Evolutionary conservation across 73 alveolate species (phyloP), one percentile per base, ranked within the genome.

Genomic region (Effrenium voratum): DNA sequence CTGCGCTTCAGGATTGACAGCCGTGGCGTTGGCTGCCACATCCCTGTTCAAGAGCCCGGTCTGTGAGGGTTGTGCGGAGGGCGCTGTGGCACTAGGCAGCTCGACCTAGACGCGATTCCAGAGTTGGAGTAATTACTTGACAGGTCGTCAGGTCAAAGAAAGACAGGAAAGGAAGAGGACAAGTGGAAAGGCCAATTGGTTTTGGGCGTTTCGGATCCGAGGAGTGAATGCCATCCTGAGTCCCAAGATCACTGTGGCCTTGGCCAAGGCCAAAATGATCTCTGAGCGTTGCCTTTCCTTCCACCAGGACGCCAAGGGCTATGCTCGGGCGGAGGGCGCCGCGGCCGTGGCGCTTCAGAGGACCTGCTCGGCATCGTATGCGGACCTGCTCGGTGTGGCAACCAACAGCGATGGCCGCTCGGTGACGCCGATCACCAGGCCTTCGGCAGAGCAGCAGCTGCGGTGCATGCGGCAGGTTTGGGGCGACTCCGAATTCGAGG

Each of bases 271-370:
- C 12, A 15, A n/a, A 34, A 68, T 68, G 80, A 68, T 68, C 80
- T 13, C 30, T 73, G 84, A 40, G n/a, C 87, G 87, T 22, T 76
- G 63, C 60, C 46, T 4, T 5, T 4, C 41, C 32, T 76, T 76
- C 87, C 40, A 43, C 60, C 13, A 22, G 49, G 41, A 41, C 5
- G 87, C 60, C 60, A 76, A 76, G 4, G 87, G 87, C 19, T 76
- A 76, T 43, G 87, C 60, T 34, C 57, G 87, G 19, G 87, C 59
- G 10, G 87, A 76, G 40, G 87, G 87, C 13, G 87, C 41, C 32
- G 87, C 60, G 19, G 87, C 63, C 13, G 63, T 76, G 40, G 87
- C 87, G 26, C 19, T 76, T 34, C 8, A 10, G 52, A 43, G 6
- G 52, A 8, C 52, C 38, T 10, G 5, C 40, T 38, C 60, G 2